Evolutionary conservation across 495 filamentous ascomycete species (phyloP).

Genomic region (Annulohypoxylon moriforme): DNA sequence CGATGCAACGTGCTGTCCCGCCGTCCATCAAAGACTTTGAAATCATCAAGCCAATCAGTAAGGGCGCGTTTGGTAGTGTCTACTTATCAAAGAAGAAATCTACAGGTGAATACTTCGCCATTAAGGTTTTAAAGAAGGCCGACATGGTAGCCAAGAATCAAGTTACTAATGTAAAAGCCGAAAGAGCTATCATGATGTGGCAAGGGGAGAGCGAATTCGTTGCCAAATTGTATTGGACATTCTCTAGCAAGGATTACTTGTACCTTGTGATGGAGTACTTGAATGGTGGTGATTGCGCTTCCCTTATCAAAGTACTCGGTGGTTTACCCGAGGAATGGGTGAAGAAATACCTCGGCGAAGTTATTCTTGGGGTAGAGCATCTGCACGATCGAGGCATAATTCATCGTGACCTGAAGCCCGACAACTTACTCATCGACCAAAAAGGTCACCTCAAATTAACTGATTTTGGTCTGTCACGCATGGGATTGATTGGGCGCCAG

Average conservation of each 20-base stretch:
- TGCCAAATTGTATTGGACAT: constrained; percentile 98
- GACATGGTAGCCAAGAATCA: constrained; percentile 99
- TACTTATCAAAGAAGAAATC: constrained; percentile 98
- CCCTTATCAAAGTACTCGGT: constrained; percentile 92
- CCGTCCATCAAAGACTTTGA: constrained; percentile 99
- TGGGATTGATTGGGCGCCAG: constrained; percentile 96
- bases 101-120: constrained; percentile 96
- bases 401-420: constrained; percentile 95
- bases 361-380: constrained; percentile 94
- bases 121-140: constrained; percentile 98
- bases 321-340: constrained; percentile 96
- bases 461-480: constrained; percentile 95
- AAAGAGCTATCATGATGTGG: constrained; percentile 99
- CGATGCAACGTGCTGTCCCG: constrained; percentile 79
- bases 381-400: constrained; percentile 94
- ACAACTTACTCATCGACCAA: constrained; percentile 96
- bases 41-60: constrained; percentile 99
- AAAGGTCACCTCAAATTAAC: constrained; percentile 97
- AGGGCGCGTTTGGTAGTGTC: constrained; percentile 97
- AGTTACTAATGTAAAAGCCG: constrained; percentile 98
- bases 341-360: constrained; percentile 95
- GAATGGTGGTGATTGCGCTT: constrained; percentile 96
- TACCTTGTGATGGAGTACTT: constrained; percentile 99
- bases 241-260: constrained; percentile 98
- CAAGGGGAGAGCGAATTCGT: constrained; percentile 99